Percentiles rank a stretch among this genome's conserved stretches.
Evolutionary conservation across 1,284 basidiomycete species (phyloP).

Genomic region (Kwoniella shivajii): DNA sequence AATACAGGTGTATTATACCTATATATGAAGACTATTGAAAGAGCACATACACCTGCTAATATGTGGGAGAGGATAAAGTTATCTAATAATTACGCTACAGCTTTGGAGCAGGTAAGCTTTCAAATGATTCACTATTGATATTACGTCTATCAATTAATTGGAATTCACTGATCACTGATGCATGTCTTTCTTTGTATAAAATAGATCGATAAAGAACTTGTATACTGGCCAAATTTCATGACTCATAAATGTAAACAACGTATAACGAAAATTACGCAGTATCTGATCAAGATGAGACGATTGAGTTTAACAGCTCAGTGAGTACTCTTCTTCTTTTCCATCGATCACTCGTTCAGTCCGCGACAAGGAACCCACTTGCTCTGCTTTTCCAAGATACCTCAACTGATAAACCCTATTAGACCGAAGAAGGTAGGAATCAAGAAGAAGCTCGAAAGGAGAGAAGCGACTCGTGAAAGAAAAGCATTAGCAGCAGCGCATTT

Average conservation of each 20-base stretch:
- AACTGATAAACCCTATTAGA: too few relatives aligned
- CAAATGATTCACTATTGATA: too few relatives aligned
- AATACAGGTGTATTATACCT: slow-evolving; percentile 80
- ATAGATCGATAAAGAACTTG: slow-evolving; percentile 90
- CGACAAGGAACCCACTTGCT: too few relatives aligned
- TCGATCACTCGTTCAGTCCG: slow-evolving; percentile 1
- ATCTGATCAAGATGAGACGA: slow-evolving; percentile 96
- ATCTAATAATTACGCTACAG: slow-evolving; percentile 91
- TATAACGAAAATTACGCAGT: slow-evolving; percentile 98
- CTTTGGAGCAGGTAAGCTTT: slow-evolving; percentile 78
- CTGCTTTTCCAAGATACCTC: too few relatives aligned
- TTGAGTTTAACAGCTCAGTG: slow-evolving; percentile 86
- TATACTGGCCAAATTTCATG: slow-evolving; percentile 97
- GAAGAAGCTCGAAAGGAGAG: slow-evolving; percentile 96
- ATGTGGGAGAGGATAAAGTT: slow-evolving; percentile 98
- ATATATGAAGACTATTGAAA: slow-evolving; percentile 98
- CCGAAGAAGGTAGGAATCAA: slow-evolving; percentile 93
- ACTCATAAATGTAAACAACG: slow-evolving; percentile 99
- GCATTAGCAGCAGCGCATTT: slow-evolving; percentile 92
- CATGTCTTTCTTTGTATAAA: too few relatives aligned
- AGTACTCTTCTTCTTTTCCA: slow-evolving; percentile 47
- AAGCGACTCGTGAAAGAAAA: slow-evolving; percentile 89
- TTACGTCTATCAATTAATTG: neutral
- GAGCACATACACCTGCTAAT: slow-evolving; percentile 89
- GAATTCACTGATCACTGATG: neutral